Evolutionary conservation across 805 yeast genomes (phyloP).

Genomic region (Lipomyces orientalis): DNA sequence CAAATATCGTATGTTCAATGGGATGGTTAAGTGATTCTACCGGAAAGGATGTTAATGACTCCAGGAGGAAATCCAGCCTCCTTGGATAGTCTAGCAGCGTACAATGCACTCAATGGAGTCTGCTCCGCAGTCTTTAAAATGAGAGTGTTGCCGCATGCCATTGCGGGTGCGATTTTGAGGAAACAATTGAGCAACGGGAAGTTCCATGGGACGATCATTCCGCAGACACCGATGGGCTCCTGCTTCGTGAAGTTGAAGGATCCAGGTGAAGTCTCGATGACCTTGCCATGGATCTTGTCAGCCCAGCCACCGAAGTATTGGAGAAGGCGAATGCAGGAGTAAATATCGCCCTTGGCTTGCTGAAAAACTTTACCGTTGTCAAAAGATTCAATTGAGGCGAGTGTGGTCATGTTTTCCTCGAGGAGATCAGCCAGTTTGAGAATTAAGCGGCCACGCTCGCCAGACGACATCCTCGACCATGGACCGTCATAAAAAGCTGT

Average conservation of each 20-base stretch:
- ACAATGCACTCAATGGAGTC: constrained; percentile 87
- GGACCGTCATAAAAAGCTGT: constrained; percentile 66
- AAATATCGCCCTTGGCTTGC: constrained; percentile 69
- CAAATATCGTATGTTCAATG: background rate
- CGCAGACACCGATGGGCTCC: constrained; percentile 95
- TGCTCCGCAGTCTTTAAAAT: constrained; percentile 91
- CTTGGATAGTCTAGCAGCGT: constrained; percentile 67
- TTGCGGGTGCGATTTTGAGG: constrained; percentile 93
- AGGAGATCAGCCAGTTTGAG: constrained; percentile 76
- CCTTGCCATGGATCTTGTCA: constrained; percentile 80
- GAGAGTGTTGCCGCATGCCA: constrained; percentile 87
- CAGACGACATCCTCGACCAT: constrained; percentile 77
- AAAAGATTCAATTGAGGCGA: constrained; percentile 81
- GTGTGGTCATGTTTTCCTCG: constrained; percentile 70
- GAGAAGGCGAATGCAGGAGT: constrained; percentile 67
- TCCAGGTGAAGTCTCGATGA: constrained; percentile 73
- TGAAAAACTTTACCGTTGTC: constrained; percentile 87
- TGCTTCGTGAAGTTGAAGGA: constrained; percentile 80
- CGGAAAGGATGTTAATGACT: constrained; percentile 84
- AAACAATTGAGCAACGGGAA: constrained; percentile 93
- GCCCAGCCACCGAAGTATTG: constrained; percentile 92
- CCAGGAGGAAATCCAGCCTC: constrained; percentile 93
- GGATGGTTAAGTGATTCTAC: background rate
- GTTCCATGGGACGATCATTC: constrained; percentile 97
- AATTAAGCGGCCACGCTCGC: constrained; percentile 65